phyloP scores from a whole-genome alignment of 2,329 filamentous ascomycete species.

The Botrytis galanthina region DNA sequence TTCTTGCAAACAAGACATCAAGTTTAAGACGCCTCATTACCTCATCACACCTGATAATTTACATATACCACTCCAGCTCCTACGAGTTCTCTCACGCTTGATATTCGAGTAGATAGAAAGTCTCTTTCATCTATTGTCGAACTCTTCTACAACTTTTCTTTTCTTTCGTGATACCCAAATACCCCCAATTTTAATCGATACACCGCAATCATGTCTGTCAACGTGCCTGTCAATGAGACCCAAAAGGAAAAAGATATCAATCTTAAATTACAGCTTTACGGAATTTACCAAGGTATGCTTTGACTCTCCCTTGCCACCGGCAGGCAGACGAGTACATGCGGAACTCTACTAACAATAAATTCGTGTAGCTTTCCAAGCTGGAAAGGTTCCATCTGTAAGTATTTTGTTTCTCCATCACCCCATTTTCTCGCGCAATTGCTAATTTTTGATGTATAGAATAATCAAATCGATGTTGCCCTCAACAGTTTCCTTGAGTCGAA shows the following conservation, averaged over 20 bases:
- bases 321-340: background rate
- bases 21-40: slow-evolving; percentile 9
- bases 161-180: slow-evolving; percentile 29
- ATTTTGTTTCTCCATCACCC: background rate
- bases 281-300: slow-evolving; percentile 66
- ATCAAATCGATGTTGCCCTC: slow-evolving; percentile 85
- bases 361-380: slow-evolving; percentile 70
- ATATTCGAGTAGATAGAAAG: background rate
- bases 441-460: slow-evolving; percentile 44
- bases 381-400: slow-evolving; percentile 75
- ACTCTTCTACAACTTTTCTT: background rate
- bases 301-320: background rate
- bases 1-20: background rate
- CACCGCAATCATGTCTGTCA: slow-evolving; percentile 32
- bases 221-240: slow-evolving; percentile 34
- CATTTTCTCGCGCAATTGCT: slow-evolving; percentile 18
- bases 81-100: background rate
- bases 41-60: slow-evolving; percentile 1
- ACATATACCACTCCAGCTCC: background rate
- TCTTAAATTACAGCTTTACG: slow-evolving; percentile 91
- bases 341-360: slow-evolving; percentile 34
- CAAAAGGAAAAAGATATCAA: slow-evolving; percentile 63
- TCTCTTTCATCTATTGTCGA: background rate
- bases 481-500: slow-evolving; percentile 80
- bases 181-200: background rate